Conservation (phyloP, 2,329 filamentous ascomycete species). For the Alternaria viburni region DNA sequence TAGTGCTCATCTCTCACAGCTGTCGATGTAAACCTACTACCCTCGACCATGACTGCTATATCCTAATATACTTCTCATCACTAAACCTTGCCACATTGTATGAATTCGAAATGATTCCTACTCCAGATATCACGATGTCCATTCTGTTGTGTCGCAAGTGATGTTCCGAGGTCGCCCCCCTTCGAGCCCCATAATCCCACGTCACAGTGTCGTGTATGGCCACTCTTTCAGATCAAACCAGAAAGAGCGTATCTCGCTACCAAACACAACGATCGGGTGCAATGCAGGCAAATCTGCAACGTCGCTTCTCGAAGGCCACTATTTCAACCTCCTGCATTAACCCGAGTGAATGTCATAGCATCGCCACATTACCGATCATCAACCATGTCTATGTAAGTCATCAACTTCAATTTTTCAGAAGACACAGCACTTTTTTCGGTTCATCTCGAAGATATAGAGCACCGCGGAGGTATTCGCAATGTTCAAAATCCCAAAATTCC, state of each 20-base stretch:
- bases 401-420: background rate
- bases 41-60: background rate
- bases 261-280: background rate
- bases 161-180: background rate
- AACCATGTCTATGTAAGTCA: background rate
- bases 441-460: background rate
- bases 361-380: background rate
- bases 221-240: background rate
- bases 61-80: background rate
- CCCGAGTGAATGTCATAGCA: background rate
- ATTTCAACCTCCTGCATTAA: background rate
- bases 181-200: background rate
- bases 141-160: background rate
- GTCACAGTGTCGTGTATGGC: background rate
- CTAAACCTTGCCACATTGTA: fast-evolving
- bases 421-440: background rate
- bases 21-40: background rate
- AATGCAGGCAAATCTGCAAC: background rate
- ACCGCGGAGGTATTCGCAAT: background rate
- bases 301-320: background rate
- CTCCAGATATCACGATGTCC: background rate
- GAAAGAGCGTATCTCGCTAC: background rate
- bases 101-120: background rate
- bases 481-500: background rate
- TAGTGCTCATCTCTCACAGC: background rate